phyloP scores from a whole-genome alignment of 345 rosid species.

The Arabidopsis arenosa region DNA sequence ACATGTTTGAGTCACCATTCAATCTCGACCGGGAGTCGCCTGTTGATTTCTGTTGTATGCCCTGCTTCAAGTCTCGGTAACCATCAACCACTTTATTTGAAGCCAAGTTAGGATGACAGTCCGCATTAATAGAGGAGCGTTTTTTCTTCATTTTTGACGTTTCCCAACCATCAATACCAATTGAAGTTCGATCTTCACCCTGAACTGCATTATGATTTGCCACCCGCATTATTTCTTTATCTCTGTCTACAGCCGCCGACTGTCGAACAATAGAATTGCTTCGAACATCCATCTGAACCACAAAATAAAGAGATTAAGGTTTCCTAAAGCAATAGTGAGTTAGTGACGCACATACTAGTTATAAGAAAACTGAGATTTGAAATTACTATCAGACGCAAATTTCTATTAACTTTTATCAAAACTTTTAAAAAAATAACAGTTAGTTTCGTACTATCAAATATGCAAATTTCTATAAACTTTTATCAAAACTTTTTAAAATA shows the following conservation, averaged over 20 bases:
- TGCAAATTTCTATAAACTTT: background rate
- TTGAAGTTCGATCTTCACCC: slow-evolving; percentile 74
- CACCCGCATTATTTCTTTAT: slow-evolving; percentile 64
- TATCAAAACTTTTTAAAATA: background rate
- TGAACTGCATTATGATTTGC: slow-evolving; percentile 62
- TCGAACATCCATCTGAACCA: slow-evolving; percentile 71
- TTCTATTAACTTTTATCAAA: background rate
- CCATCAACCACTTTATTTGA: slow-evolving; percentile 68
- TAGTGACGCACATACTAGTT: slow-evolving; percentile 6
- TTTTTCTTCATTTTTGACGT: slow-evolving; percentile 90
- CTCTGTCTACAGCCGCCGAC: slow-evolving; percentile 69
- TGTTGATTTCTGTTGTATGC: slow-evolving; percentile 62
- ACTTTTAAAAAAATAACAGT: background rate
- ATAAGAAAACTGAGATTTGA: background rate
- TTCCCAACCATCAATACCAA: slow-evolving; percentile 91
- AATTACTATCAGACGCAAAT: background rate
- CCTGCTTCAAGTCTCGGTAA: slow-evolving; percentile 77
- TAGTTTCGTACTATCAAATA: background rate
- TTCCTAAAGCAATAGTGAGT: slow-evolving; percentile 5
- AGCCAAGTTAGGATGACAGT: slow-evolving; percentile 55
- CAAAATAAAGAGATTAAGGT: slow-evolving; percentile 37
- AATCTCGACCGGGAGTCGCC: slow-evolving; percentile 67
- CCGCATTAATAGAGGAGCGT: slow-evolving; percentile 84
- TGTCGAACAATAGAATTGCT: slow-evolving; percentile 64
- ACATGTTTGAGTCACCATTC: slow-evolving; percentile 73